These are phyloP conservation scores for Globisporangium cylindrosporum DNA, from an alignment of 352 stramenopile genomes.

Conservation along the genomic window DNA sequence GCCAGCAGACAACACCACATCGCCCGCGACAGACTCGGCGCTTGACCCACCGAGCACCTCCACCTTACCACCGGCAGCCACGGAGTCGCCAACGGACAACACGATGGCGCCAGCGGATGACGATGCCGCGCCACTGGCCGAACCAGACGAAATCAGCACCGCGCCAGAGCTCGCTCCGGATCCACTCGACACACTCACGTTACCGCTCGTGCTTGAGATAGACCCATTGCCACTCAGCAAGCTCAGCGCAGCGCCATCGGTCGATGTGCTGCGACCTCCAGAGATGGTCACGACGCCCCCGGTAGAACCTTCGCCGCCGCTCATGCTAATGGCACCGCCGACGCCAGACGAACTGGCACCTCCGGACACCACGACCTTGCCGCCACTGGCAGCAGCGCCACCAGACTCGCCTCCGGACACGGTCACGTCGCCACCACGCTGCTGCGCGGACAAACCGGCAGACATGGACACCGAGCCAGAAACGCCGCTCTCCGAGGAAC, in stretches of 20 bases:
- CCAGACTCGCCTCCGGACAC: slow-evolving; percentile 4
- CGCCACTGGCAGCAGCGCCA: neutral
- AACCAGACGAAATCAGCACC: slow-evolving; percentile 8
- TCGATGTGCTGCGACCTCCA: slow-evolving; percentile 14
- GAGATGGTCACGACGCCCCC: slow-evolving; percentile 24
- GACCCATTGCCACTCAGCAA: slow-evolving; percentile 16
- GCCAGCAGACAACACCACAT: neutral
- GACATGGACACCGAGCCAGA: slow-evolving; percentile 4
- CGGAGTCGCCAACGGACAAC: slow-evolving; percentile 4
- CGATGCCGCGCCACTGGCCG: neutral
- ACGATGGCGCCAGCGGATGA: neutral
- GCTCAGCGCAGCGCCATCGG: slow-evolving; percentile 16
- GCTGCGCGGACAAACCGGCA: neutral
- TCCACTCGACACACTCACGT: slow-evolving; percentile 20
- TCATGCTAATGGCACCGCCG: neutral
- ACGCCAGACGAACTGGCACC: slow-evolving; percentile 9
- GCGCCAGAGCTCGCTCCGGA: neutral
- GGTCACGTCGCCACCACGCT: neutral
- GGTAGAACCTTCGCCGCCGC: slow-evolving; percentile 21
- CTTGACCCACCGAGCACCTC: slow-evolving; percentile 13
- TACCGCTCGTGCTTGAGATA: neutral
- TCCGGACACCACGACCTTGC: slow-evolving; percentile 1
- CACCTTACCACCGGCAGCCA: slow-evolving; percentile 11
- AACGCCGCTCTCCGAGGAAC: neutral
- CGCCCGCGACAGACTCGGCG: slow-evolving; percentile 1